Evolutionary conservation across 768 basidiomycete genomes (phyloP), one percentile per base, ranked within the genome.

Genomic region (Chalciporus chontae): DNA sequence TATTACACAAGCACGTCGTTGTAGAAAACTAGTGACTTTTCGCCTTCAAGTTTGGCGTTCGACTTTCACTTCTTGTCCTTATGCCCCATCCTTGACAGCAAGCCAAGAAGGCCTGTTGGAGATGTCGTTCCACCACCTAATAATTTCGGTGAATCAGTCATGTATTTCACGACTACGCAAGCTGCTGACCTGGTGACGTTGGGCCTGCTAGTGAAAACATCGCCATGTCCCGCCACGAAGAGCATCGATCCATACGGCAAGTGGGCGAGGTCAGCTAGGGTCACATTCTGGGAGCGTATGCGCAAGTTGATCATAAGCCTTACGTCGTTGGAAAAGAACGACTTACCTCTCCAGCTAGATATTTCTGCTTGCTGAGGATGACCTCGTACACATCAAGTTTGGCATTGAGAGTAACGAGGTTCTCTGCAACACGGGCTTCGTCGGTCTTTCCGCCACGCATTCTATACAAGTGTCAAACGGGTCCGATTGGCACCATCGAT

Each of bases 241-340:
- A 75, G 54, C 40, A 60, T 19, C n/a, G 40, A 45, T 17, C 73
- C 77, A 43, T 74, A 76, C 0, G 81, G 74, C 27, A 84, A 60
- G 60, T 83, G 81, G 63, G 75, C 76, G 10, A 85, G 69, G 58
- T 85, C 84, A 4, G 77, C 80, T 1, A 84, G 67, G 7, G 79
- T 81, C 45, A 85, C 18, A 24, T 64, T 57, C 70, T 76, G 50
- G n/a, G 18, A 40, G 19, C 3, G 27, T 57, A 51, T 21, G n/a
- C n/a, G n/a, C n/a, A n/a, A n/a, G n/a, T n/a, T n/a, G 7, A 42
- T 34, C 26, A 2, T 2, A 13, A 29, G 11, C 36, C 26, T 23
- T 27, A 41, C 19, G 2, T 0, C 1, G 0, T 7, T 10, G 23
- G 26, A 13, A 0, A 45, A 11, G 15, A 21, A 45, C 39, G 18